Base-by-base conservation (phyloP, 192 early-diverging fungal genomes). In the Jimgerdemannia flammicorona region DNA sequence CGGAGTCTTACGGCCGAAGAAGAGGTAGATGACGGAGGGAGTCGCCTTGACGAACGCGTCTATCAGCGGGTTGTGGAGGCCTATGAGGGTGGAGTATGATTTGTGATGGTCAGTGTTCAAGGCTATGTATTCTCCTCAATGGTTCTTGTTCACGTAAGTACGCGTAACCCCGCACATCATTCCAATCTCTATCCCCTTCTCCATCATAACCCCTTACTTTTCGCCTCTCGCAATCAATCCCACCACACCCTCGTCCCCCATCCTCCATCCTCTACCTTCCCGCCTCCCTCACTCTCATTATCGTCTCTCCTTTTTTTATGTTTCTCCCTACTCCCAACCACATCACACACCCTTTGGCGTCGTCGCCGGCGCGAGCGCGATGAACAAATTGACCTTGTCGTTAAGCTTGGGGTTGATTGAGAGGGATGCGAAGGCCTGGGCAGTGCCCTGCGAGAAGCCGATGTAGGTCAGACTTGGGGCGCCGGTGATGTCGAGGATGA, bases 401-500 rank as follows among this genome's bases (percentile, higher is more conserved):
- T 98, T 98, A 43, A 99, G 84, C 11, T 75, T 54, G 14, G 88
- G 86, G 78, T 92, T 94, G 64, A 95, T 86, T 40, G 95, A 93
- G 8, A 99, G 86, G 2, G 92, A 90, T 54, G 96, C 91, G 77
- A 98, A 96, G 19, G 92, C 93, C 78, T 96, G 94, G 4, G 95
- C 90, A 0, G 93, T 94, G 66, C 96, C 97, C 83, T 99, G 97
- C 49, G 95, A 96, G 75, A 97, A 99, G n/a, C 97, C 97, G 74
- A 99, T 93, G 81, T 97, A 99, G 2, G 95, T 90, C 44, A 99
- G 81, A 40, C 87, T 88, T n/a, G 85, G 82, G 3, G 88, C 92
- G 0, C 93, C 94, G 29, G 97, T 98, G 43, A 85, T 87, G 43
- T 86, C 83, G 65, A 99, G 83, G 68, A 99, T 96, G 80, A 96